phyloP scores from a whole-genome alignment of 768 basidiomycete genomes.

The Naganishia vaughanmartiniae region DNA sequence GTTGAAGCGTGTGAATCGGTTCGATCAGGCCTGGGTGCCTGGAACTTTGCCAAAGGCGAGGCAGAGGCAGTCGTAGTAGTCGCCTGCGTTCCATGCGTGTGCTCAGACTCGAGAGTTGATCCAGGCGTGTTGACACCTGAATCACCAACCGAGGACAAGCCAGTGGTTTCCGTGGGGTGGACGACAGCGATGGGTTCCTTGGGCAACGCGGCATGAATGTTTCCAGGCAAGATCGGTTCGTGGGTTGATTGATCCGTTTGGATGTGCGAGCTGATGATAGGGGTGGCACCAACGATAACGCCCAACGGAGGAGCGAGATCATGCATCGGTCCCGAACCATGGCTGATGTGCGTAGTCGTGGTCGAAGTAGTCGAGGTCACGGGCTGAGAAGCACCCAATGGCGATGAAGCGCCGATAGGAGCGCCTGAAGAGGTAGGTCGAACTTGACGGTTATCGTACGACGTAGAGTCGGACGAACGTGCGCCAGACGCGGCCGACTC shows the following conservation, averaged over 20 bases:
- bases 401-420: neutral
- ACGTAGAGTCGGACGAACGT: no score
- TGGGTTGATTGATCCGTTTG: neutral
- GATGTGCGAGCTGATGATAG: slow-evolving; percentile 8
- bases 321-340: neutral
- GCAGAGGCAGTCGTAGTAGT: neutral
- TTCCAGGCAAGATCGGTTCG: slow-evolving; percentile 13
- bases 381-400: neutral
- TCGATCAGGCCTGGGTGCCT: slow-evolving; percentile 15
- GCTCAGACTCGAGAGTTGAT: slow-evolving; percentile 4
- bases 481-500: no score
- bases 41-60: slow-evolving; percentile 6
- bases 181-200: slow-evolving; percentile 14
- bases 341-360: neutral
- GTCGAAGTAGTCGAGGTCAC: neutral
- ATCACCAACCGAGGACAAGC: neutral
- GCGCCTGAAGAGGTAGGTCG: neutral
- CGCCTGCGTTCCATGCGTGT: neutral
- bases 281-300: neutral
- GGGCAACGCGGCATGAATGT: slow-evolving; percentile 11
- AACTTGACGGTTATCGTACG: no score
- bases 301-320: neutral
- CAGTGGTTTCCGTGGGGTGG: neutral
- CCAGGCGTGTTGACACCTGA: slow-evolving; percentile 2
- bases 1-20: slow-evolving; percentile 8